Evolutionary conservation across 2,329 filamentous ascomycete species (phyloP), one percentile per base, ranked within the genome.

Genomic region (Colletotrichum liriopes): DNA sequence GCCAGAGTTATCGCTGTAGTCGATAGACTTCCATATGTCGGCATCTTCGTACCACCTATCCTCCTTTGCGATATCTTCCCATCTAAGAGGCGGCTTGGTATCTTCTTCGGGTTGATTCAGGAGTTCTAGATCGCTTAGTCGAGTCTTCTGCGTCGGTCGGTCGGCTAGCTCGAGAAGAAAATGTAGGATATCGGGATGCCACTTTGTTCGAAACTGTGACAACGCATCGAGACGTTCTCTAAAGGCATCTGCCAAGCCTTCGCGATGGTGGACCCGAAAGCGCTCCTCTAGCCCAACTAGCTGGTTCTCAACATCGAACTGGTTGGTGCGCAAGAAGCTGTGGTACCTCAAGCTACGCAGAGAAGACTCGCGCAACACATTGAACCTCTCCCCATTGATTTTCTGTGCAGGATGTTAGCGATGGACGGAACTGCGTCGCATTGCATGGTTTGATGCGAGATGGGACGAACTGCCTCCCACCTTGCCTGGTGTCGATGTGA

Each of bases 131-230:
- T 91, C 88, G 51, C 88, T 86, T 1, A 96, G 82, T 5, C 85
- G 88, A 0, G 93, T 90, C 63, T 94, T 92, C 64, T 92, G 88
- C 0, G 92, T 89, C 2, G 96, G 96, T 65, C 92, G 89, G 76
- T 98, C 92, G 1, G 96, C 96, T 0, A 98, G 88, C 73, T 94
- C 90, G 9, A 98, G 85, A 14, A 98, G 83, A 0, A 98, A 82
- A 61, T 93, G 91, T 18, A 98, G 84, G 18, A 93, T 86, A 76
- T 98, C 96, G 0, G 95, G 95, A 7, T 91, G 90, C 88, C 90
- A 96, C 81, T 91, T 91, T 54, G 87, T 78, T 12, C 87, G 45
- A 82, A 84, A 62, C 72, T 82, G 78, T 14, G 87, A 83, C 26
- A 98, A 82, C 72, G 91, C 88, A 49, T 87, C 83, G 18, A 94